Percentiles rank a stretch among this genome's conserved stretches.
phyloP scores from a whole-genome alignment of 306 rosid species.

The Cucurbita maxima region DNA sequence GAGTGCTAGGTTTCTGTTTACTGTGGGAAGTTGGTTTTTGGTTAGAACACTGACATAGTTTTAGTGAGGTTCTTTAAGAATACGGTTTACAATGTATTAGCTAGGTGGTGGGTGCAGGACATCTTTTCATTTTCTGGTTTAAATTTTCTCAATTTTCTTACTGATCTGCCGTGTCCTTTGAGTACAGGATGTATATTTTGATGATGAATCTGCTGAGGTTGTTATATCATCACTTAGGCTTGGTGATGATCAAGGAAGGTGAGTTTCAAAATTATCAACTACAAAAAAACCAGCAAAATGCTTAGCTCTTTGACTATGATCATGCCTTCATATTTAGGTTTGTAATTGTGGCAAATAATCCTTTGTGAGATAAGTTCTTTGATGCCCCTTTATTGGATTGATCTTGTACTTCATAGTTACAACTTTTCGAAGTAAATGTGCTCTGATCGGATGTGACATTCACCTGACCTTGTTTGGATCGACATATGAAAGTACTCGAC shows the following conservation, averaged over 20 bases:
- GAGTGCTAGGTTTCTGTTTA: conserved; percentile 11
- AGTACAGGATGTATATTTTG: conserved; percentile 87
- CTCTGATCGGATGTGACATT: background rate
- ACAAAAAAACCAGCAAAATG: background rate
- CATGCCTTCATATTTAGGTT: background rate
- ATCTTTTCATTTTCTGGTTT: background rate
- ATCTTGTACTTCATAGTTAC: background rate
- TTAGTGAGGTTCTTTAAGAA: background rate
- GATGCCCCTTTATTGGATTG: background rate
- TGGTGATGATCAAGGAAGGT: conserved; percentile 97
- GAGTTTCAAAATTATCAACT: conserved; percentile 14
- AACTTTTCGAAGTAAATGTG: background rate
- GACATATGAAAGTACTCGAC: background rate
- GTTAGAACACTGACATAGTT: background rate
- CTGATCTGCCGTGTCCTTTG: background rate
- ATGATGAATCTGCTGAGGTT: conserved; percentile 92
- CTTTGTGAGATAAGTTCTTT: background rate
- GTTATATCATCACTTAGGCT: conserved; percentile 89
- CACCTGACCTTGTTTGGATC: background rate
- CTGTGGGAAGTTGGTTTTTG: conserved; percentile 1
- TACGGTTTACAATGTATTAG: background rate
- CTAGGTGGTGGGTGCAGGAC: background rate
- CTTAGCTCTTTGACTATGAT: background rate
- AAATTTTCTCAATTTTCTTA: background rate
- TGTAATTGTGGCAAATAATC: background rate